Base-by-base conservation (phyloP, 495 filamentous ascomycete genomes). In the Daldinia vernicosa region DNA sequence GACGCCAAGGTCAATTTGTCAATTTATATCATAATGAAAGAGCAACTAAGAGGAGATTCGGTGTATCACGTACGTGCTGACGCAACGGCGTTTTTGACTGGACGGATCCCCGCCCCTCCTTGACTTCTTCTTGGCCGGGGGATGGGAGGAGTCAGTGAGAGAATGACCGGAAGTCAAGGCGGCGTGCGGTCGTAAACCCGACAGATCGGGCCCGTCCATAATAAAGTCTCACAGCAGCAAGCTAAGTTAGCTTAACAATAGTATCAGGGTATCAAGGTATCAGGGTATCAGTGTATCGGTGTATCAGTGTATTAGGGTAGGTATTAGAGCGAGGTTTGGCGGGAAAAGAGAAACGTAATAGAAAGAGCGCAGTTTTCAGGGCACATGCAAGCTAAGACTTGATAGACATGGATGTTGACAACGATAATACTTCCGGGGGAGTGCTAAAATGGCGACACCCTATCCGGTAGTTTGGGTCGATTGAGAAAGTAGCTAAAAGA, bases 1-100 rank as follows among this genome's bases (percentile, higher is more conserved):
- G 24, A 47, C 15, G 24, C 6, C 11, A 30, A 53, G 27, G 58
- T 67, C 39, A 73, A 53, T 27, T 30, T 30, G 58, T 67, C 39
- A 73, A 53, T 27, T 30, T 30, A n/a, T 26, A 59, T 63, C 67
- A 39, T 33, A 28, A 22, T 43, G n/a, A 19, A 32, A 30, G 0
- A 14, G n/a, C 24, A 47, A 56, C 7, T 17, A 19, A 30, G 15
- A 28, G 14, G 14, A 26, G 27, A 54, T 35, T 54, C 19, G 43
- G n/a, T 47, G 37, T 30, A 26, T 55, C 54, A 75, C 75, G 60
- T 77, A 77, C 28, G 93, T 97, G 81, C 92, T 95, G 40, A 97
- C 93, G 76, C 95, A 98, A 76, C 94, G 86, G 69, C 95, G 85
- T 79, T 98, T 98, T 65, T 84, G 82, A 66, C 76, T 82, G 32